phyloP scores from a whole-genome alignment of 257 asterid species.

The Dorcoceras hygrometricum region DNA sequence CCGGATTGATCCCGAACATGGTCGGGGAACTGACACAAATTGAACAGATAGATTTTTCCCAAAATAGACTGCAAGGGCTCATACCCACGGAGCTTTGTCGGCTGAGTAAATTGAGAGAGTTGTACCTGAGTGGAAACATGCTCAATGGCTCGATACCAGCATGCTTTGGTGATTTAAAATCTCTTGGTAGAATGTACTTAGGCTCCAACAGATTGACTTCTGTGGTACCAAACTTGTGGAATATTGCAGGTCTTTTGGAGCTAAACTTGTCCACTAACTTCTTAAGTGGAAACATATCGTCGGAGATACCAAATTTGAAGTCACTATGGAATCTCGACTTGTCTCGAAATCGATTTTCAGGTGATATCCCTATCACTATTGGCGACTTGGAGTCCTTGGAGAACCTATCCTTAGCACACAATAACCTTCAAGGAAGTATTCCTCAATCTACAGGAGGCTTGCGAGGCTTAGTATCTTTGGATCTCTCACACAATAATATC shows the following conservation, averaged over 20 bases:
- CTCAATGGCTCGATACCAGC: conserved; percentile 21
- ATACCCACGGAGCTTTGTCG: conserved; percentile 11
- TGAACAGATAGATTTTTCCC: not conserved
- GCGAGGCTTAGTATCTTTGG: conserved; percentile 5
- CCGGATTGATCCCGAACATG: conserved; percentile 17
- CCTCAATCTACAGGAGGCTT: not conserved
- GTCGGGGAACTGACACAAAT: conserved; percentile 13
- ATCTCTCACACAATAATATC: conserved; percentile 21
- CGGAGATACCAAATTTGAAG: conserved; percentile 4
- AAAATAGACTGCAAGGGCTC: conserved; percentile 19
- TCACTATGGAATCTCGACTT: conserved; percentile 6
- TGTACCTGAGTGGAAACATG: conserved; percentile 12
- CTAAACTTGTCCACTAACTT: conserved; percentile 24
- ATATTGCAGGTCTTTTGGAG: not conserved
- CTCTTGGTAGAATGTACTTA: conserved; percentile 4
- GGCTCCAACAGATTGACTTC: conserved; percentile 23
- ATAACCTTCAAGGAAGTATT: not conserved
- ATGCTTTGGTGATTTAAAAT: conserved; percentile 19
- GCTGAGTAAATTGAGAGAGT: conserved; percentile 18
- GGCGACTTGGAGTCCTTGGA: not conserved
- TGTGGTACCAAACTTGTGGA: conserved; percentile 10
- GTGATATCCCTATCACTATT: conserved; percentile 20
- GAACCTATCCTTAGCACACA: not conserved
- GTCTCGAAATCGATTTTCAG: conserved; percentile 22
- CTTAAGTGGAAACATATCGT: conserved; percentile 15